Base-by-base conservation (phyloP, 495 filamentous ascomycete genomes). In the Neurospora discreta region DNA sequence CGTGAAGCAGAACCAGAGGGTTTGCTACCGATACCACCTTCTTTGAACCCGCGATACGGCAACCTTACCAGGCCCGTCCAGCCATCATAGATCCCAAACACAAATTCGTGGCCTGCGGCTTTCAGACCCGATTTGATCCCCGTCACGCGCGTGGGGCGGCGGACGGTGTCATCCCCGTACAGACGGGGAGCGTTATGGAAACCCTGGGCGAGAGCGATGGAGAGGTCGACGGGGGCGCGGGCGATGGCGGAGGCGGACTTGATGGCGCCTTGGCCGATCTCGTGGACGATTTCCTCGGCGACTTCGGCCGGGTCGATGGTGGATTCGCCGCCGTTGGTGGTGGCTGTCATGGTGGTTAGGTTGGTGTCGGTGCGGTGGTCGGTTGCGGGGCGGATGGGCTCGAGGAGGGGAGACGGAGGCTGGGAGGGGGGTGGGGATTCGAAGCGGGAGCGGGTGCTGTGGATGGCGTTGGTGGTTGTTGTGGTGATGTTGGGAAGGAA, bases 161-260 rank as follows among this genome's bases (percentile, higher is more conserved):
- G 70, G 6, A 80, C 77, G 11, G 78, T 80, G 73, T 80, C 76
- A 75, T 85, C 74, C 38, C 92, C 91, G 74, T 93, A 93, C 1
- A 97, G 83, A 1, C 91, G 87, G 1, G 93, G 93, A 0, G 92
- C 91, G 74, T 94, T 94, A 77, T 95, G 92, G 72, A 95, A 91
- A 2, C 93, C 93, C 75, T 94, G 92, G 3, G 91, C 88, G 3
- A 94, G 77, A 0, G 93, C 91, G 1, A 94, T 81, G 5, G 87
- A 85, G 26, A 95, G 83, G 74, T 94, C 90, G 72, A 94, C 89
- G 7, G 86, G 89, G 15, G 81, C 85, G 42, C 79, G 76, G 1
- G 80, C 87, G 13, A 89, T 70, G 1, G 85, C 81, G 13, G 82
- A 77, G 5, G 83, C 85, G 7, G 85, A 81, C 72, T 85, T 80